Percentiles rank a stretch among this genome's conserved stretches.
These are phyloP conservation scores for Apocynum venetum DNA, from an alignment of 257 asterid genomes.

Conservation along the genomic window DNA sequence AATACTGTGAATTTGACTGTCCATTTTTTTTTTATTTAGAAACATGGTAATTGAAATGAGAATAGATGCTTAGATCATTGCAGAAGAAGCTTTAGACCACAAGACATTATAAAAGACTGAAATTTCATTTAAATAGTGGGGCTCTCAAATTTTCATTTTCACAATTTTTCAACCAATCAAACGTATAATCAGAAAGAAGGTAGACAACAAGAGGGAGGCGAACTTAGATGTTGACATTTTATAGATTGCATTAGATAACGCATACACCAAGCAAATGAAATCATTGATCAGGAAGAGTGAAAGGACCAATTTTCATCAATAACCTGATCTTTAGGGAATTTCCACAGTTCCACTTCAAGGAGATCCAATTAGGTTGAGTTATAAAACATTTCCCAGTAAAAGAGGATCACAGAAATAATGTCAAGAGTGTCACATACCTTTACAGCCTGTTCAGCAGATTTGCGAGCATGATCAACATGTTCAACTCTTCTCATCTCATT, in stretches of 20 bases:
- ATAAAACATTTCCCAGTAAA: background rate
- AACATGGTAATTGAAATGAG: background rate
- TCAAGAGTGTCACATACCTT: constrained; percentile 43
- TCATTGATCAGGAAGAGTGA: too few relatives aligned
- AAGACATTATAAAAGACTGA: background rate
- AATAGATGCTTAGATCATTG: background rate
- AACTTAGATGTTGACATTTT: background rate
- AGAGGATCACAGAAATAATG: background rate
- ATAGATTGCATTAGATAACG: background rate
- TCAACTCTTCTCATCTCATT: constrained; percentile 81
- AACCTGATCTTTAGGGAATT: background rate
- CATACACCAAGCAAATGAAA: background rate
- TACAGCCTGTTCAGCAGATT: constrained; percentile 96
- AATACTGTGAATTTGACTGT: background rate
- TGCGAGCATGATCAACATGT: constrained; percentile 93
- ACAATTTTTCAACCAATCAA: background rate
- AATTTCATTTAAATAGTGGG: background rate
- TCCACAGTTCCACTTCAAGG: background rate
- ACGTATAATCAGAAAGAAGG: background rate
- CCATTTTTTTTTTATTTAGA: background rate
- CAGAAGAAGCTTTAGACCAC: background rate
- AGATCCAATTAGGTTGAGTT: background rate
- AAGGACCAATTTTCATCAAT: background rate
- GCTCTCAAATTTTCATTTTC: background rate
- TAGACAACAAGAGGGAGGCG: background rate